Evolutionary conservation across 106 monocot genomes (phyloP), one percentile per base, ranked within the genome.

Genomic region (Dendrobium nobile): DNA sequence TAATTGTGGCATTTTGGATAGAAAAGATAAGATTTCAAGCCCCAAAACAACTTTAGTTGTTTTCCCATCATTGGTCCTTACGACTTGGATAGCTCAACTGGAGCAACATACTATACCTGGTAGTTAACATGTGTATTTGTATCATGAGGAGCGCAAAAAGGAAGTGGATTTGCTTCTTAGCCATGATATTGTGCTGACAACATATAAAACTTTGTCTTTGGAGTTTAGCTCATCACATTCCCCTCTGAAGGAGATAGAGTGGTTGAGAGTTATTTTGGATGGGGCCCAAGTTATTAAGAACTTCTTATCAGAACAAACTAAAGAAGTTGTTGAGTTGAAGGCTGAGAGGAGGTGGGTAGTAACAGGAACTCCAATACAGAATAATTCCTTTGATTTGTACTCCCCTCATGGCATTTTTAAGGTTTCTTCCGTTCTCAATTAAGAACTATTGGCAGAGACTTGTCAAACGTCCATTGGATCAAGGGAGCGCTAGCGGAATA

Each of bases 331-430:
- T 78, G 89, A 89, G 78, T 82, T 99, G 88, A 95, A 95, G 65
- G 86, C 91, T 18, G 83, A 99, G 85, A 95, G 93, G 82, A 91
- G 95, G 80, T 99, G 98, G 98, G 93, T 84, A 27, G 98, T 99
- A 22, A 99, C 98, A 2, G 98, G 98, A 76, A 99, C 98, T 19
- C 98, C 98, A 31, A 99, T 99, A 81, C 95, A 99, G 88, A 99
- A 99, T 79, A 90, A 84, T 80, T 87, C 90, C 0, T 91, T 86
- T 80, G 98, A 99, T 88, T 84, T 99, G 82, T 99, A 91, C 85
- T 86, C n/a, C 98, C 9, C 89, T 95, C 45, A 99, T 99, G 93
- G 91, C 91, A 3, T 95, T 99, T 78, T 81, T 99, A 79, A 87
- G 82, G 44, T 99, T 99, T 72, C 83, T 91, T 75, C 98, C 98